Conservation (phyloP, 768 basidiomycete species). For the Pulveroboletus sp. region DNA sequence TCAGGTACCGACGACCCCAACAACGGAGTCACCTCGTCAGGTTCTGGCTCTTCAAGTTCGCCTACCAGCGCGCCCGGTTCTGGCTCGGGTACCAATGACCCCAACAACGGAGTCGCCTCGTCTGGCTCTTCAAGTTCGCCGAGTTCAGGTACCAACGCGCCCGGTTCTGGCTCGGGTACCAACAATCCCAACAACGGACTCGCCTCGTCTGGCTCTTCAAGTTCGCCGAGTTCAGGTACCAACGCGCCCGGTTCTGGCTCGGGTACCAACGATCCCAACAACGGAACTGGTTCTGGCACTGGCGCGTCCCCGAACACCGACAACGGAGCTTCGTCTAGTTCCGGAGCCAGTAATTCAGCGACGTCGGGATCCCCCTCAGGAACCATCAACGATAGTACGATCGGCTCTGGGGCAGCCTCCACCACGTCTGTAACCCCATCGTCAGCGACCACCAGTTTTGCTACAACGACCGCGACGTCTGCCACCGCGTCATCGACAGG, state of each 20-base stretch:
- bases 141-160: neutral
- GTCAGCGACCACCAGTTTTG: neutral
- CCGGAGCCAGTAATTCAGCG: no score
- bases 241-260: neutral
- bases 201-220: constrained; percentile 2
- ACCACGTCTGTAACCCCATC: neutral
- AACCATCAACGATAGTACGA: neutral
- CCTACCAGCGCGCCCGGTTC: no score
- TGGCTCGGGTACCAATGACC: neutral
- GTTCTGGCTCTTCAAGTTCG: neutral
- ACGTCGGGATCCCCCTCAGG: neutral
- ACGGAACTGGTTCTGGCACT: neutral
- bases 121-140: neutral
- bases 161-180: neutral
- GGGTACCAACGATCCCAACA: neutral
- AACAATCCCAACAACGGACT: neutral
- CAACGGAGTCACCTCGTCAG: neutral
- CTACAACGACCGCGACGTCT: no score
- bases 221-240: neutral
- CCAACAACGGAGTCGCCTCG: no score
- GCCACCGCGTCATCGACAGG: neutral
- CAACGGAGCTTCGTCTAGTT: no score
- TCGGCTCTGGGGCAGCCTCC: neutral
- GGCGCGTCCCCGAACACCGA: no score
- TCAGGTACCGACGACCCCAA: neutral